Evolutionary conservation across 805 yeast species (phyloP).

Genomic region (Lipomyces starkeyi): DNA sequence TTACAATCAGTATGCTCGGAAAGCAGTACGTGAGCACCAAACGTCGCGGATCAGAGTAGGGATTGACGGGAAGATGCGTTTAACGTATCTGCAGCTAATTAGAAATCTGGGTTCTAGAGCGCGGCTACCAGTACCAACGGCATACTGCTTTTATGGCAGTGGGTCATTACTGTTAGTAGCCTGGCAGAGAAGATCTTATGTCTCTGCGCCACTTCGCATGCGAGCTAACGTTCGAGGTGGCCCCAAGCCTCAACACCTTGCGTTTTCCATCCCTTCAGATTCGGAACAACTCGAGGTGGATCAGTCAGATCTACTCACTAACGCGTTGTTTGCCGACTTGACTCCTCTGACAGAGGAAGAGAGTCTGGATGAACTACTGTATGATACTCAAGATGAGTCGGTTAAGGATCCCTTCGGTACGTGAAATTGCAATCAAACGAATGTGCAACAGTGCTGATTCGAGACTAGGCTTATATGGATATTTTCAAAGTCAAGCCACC

Average conservation of each 20-base stretch:
- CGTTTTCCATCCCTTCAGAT: neutral
- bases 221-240: neutral
- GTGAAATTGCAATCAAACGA: neutral
- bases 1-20: neutral
- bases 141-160: neutral
- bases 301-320: neutral
- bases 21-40: neutral
- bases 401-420: neutral
- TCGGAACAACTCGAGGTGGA: neutral
- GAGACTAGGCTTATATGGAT: neutral
- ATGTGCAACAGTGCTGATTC: neutral
- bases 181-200: neutral
- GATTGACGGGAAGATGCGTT: neutral
- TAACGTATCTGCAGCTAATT: neutral
- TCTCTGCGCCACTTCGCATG: neutral
- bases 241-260: neutral
- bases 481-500: constrained; percentile 8
- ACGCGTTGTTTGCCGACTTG: neutral
- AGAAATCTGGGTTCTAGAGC: neutral
- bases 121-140: neutral
- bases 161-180: neutral
- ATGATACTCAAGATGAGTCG: neutral
- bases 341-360: neutral
- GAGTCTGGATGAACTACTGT: neutral
- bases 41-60: constrained; percentile 1